phyloP scores from a whole-genome alignment of 2,329 filamentous ascomycete species.

The Fusarium lyarnte region DNA sequence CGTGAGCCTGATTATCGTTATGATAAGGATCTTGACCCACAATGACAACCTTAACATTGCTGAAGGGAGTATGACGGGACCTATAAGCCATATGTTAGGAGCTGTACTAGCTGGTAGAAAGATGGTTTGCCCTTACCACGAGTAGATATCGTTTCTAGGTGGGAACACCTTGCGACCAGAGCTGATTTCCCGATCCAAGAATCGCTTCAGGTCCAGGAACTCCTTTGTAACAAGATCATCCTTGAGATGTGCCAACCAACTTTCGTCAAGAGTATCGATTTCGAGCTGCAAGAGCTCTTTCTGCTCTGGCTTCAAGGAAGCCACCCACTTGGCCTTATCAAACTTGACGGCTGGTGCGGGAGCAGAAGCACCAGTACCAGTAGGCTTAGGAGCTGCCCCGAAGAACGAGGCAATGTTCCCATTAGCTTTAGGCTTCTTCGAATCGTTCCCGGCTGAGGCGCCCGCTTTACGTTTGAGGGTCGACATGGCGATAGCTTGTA shows the following conservation, averaged over 20 bases:
- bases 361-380: conserved; percentile 42
- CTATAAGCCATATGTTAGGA: conserved; percentile 57
- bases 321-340: conserved; percentile 91
- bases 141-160: conserved; percentile 89
- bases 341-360: conserved; percentile 66
- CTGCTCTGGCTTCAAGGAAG: conserved; percentile 81
- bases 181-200: conserved; percentile 80
- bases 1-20: conserved; percentile 94
- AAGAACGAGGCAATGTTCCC: conserved; percentile 93
- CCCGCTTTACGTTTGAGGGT: conserved; percentile 74
- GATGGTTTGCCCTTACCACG: conserved; percentile 70
- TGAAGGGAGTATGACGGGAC: conserved; percentile 92
- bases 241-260: conserved; percentile 89
- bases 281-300: conserved; percentile 84
- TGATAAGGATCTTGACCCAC: conserved; percentile 98
- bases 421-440: conserved; percentile 79
- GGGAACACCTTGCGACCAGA: conserved; percentile 85
- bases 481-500: conserved; percentile 54
- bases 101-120: background rate
- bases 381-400: conserved; percentile 67
- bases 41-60: conserved; percentile 90
- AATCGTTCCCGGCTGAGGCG: conserved; percentile 56
- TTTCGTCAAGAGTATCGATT: conserved; percentile 90
- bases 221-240: conserved; percentile 82
- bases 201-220: conserved; percentile 89